Evolutionary conservation across 192 early-diverging fungal species (phyloP).

Genomic region (Umbelopsis sp.): DNA sequence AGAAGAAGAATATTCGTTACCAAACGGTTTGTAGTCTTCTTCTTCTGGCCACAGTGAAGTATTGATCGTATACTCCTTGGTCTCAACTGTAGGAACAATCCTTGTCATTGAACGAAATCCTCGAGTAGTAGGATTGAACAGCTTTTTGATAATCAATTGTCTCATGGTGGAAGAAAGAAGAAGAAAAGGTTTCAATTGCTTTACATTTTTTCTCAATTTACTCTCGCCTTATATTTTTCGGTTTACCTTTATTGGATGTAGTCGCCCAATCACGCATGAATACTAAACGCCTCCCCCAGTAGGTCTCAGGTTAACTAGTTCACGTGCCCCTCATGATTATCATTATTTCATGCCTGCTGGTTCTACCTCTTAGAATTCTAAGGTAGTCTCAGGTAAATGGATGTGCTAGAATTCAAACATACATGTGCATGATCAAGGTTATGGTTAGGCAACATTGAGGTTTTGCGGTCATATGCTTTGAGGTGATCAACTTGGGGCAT

Average conservation of each 20-base stretch:
- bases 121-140: neutral
- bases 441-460: too few relatives aligned
- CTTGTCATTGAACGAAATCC: constrained; percentile 9
- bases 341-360: too few relatives aligned
- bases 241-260: neutral
- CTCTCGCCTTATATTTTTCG: neutral
- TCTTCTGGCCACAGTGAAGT: constrained; percentile 7
- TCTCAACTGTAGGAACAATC: neutral
- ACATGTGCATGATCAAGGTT: too few relatives aligned
- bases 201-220: neutral
- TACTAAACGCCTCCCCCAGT: too few relatives aligned
- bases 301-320: too few relatives aligned
- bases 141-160: neutral
- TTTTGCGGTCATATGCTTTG: too few relatives aligned
- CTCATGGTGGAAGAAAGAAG: neutral
- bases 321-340: too few relatives aligned
- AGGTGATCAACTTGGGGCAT: too few relatives aligned
- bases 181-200: neutral
- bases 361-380: too few relatives aligned
- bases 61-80: neutral
- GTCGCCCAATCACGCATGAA: too few relatives aligned
- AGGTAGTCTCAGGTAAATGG: too few relatives aligned
- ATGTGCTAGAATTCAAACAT: too few relatives aligned
- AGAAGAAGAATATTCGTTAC: constrained; percentile 20
- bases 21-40: constrained; percentile 16